Evolutionary conservation across 108 stramenopile genomes (phyloP), one percentile per base, ranked within the genome.

Genomic region (Mediolabrus comicus): DNA sequence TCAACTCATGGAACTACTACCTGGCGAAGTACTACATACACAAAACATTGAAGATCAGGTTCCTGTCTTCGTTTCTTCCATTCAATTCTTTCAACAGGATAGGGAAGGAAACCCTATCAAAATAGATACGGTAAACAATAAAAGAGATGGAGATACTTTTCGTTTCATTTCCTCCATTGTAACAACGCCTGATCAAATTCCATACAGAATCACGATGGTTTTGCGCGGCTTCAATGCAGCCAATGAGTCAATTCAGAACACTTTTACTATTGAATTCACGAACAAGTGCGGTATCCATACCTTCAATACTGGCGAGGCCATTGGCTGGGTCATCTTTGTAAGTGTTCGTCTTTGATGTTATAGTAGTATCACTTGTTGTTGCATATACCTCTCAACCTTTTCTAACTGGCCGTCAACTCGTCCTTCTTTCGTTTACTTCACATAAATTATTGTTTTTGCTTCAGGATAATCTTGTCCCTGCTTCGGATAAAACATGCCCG

Each of bases 271-370:
- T 59, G 71, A 59, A 9, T 77, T 59, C 35, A 77, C 77, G 29
- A 77, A 77, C 61, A 65, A 65, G 9, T 77, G 77, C 34, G 65
- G 68, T 26, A 39, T 71, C 0, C 68, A 55, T n/a, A 77, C 77
- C 3, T 77, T 77, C 55, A 30, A 56, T 26, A 69, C 24, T n/a
- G 77, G 77, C 0, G 77, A 77, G 33, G 59, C 35, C 12, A 77
- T 77, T 34, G 77, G 77, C 22, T 77, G 69, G 77, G 77, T 77
- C 14, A 34, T 71, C 3, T 77, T 77, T 43, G 77, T 77, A 46
- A 77, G 77, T 77, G 24, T 30, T 46, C 17, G 17, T 7, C 6
- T 22, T 22, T 24, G 19, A 8, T 17, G 6, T 46, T 7, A 46
- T 16, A n/a, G 0, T 4, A 5, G 9, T 46, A 19, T 2, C 33